Evolutionary conservation across 495 filamentous ascomycete genomes (phyloP).

Genomic region (Terfezia boudieri): DNA sequence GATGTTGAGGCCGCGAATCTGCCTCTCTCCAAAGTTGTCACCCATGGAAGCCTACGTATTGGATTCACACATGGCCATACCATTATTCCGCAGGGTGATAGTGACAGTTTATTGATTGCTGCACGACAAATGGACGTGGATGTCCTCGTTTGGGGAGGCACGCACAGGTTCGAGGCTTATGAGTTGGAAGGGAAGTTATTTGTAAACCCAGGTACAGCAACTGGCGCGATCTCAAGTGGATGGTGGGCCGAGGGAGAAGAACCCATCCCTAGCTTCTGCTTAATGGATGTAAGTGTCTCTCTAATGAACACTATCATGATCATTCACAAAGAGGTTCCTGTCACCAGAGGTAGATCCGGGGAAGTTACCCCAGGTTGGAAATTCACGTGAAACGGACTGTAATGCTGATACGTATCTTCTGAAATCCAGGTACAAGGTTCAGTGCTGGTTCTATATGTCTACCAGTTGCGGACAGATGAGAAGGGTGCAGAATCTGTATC

Average conservation of each 20-base stretch:
- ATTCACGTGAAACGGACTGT: not conserved
- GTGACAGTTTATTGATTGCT: slow-evolving; percentile 76
- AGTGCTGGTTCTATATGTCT: slow-evolving; percentile 91
- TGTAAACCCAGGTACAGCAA: slow-evolving; percentile 59
- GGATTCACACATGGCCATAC: slow-evolving; percentile 95
- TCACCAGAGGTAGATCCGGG: not conserved
- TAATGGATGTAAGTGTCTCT: slow-evolving; percentile 77
- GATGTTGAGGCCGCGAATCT: slow-evolving; percentile 83
- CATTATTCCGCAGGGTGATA: slow-evolving; percentile 74
- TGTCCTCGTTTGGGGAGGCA: slow-evolving; percentile 92
- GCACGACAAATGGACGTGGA: slow-evolving; percentile 93
- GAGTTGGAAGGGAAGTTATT: slow-evolving; percentile 98
- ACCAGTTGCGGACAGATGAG: slow-evolving; percentile 76
- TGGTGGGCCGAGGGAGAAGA: slow-evolving; percentile 55
- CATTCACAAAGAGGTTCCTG: not conserved
- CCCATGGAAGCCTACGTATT: slow-evolving; percentile 77
- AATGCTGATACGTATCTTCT: not conserved
- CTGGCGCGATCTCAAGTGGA: slow-evolving; percentile 23
- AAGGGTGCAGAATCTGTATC: slow-evolving; percentile 80
- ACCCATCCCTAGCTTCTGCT: slow-evolving; percentile 79
- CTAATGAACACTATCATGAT: not conserved
- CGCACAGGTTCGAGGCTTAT: slow-evolving; percentile 85
- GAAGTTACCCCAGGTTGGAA: not conserved
- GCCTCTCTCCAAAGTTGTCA: slow-evolving; percentile 79
- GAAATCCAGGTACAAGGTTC: slow-evolving; percentile 71